Evolutionary conservation across 2,329 filamentous ascomycete species (phyloP), one percentile per base, ranked within the genome.

Genomic region (Microthyrium microscopicum): DNA sequence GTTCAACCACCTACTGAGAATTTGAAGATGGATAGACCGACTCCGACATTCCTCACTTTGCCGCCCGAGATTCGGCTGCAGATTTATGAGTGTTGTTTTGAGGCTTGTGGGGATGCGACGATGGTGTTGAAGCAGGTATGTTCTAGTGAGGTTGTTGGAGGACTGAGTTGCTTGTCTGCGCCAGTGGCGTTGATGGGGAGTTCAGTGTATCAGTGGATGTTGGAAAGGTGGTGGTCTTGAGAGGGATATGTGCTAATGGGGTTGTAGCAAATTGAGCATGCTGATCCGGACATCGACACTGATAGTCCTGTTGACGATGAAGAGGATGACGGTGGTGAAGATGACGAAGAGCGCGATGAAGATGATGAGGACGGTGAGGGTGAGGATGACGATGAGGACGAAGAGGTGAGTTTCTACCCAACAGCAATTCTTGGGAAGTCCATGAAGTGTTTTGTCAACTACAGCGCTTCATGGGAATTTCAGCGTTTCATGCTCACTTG

Each of bases 111-210:
- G 11, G 31, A 22, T 9, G 17, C 21, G 5, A 8, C 27, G n/a
- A 29, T 37, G 12, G 22, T 32, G 12, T 20, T 37, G 29, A 37
- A 37, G 28, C 18, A 37, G n/a, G n/a, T n/a, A n/a, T n/a, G n/a
- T n/a, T n/a, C n/a, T n/a, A n/a, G n/a, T n/a, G n/a, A n/a, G n/a
- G 22, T 25, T 9, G 22, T 25, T 25, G 22, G 22, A 25, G 22
- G 22, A 25, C 9, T 9, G 9, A 9, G 22, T 9, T n/a, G n/a
- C n/a, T n/a, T n/a, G n/a, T n/a, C n/a, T n/a, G n/a, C n/a, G n/a
- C n/a, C n/a, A n/a, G n/a, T n/a, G n/a, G n/a, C n/a, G n/a, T n/a
- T n/a, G n/a, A n/a, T n/a, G n/a, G n/a, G n/a, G n/a, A n/a, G n/a
- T n/a, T n/a, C n/a, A n/a, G n/a, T n/a, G n/a, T n/a, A n/a, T n/a